Evolutionary conservation across 1,284 basidiomycete species (phyloP), one percentile per base, ranked within the genome.

Genomic region (Papiliotrema nemorosa): DNA sequence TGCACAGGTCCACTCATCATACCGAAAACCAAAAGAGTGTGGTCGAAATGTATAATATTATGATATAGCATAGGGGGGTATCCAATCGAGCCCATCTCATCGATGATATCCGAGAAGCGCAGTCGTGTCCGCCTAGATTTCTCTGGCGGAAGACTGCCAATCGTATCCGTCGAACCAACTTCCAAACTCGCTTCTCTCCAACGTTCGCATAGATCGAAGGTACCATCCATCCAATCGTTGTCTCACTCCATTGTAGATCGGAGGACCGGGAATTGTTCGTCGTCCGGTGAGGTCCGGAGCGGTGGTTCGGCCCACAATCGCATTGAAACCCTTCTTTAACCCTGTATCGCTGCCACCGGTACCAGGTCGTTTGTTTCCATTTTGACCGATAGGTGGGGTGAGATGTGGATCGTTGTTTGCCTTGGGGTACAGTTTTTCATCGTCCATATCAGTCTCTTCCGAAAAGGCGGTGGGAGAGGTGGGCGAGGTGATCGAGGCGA

Each of bases 141-240:
- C 34, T 20, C 40, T 20, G 10, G 47, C 47, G 9, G 38, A 20
- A 34, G 53, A 55, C 36, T 58, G 50, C 25, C 61, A 53, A n/a
- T 62, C 51, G 34, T 57, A 54, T 12, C 54, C 56, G 27, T 50
- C 53, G 51, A 50, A 58, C 62, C 47, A 57, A 46, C 41, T 36
- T 3, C 49, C 49, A 38, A 24, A 27, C 42, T 50, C 49, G 34
- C 41, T 39, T 38, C 66, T 47, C 51, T 69, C 66, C 24, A 71
- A 55, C 16, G 62, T 56, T 9, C 60, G 55, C 63, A 71, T 68
- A 34, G 14, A 25, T n/a, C 49, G 20, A 3, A 50, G 35, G 13
- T 64, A 61, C 56, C 54, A 67, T 56, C 67, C 64, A 49, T 73
- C 71, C 7, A 69, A 66, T 57, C 59, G 65, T 42, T 51, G 47